These are phyloP conservation scores for Fusarium lateritium DNA, from an alignment of 2,329 filamentous ascomycete genomes.

Conservation along the genomic window DNA sequence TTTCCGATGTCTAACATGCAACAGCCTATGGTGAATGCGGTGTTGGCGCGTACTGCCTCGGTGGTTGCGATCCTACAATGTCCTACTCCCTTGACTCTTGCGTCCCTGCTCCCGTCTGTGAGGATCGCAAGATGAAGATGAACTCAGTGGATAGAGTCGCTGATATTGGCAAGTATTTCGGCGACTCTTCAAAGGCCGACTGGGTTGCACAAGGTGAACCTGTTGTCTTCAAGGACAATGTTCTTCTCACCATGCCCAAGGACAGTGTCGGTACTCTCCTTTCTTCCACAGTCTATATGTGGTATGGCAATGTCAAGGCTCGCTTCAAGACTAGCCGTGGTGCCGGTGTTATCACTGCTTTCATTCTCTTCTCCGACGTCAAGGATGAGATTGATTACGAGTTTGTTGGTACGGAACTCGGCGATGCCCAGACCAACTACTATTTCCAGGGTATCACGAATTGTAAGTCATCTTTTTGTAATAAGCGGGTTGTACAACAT, in stretches of 20 bases:
- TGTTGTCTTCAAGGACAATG: slow-evolving; percentile 74
- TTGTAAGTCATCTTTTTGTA: slow-evolving; percentile 71
- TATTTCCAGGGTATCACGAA: slow-evolving; percentile 95
- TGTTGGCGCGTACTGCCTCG: slow-evolving; percentile 93
- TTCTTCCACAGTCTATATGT: slow-evolving; percentile 88
- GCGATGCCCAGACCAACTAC: slow-evolving; percentile 90
- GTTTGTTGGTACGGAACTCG: slow-evolving; percentile 86
- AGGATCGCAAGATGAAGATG: slow-evolving; percentile 81
- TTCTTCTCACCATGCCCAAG: slow-evolving; percentile 91
- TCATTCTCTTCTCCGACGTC: slow-evolving; percentile 94
- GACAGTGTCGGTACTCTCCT: slow-evolving; percentile 89
- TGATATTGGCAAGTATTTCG: slow-evolving; percentile 86
- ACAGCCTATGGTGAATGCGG: slow-evolving; percentile 93
- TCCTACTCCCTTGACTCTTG: slow-evolving; percentile 89
- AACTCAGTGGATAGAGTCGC: slow-evolving; percentile 76
- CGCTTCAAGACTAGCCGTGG: slow-evolving; percentile 88
- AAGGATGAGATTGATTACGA: slow-evolving; percentile 99
- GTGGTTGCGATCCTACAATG: slow-evolving; percentile 91
- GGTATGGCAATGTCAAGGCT: slow-evolving; percentile 95
- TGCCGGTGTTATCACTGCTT: slow-evolving; percentile 93
- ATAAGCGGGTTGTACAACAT: slow-evolving; percentile 4
- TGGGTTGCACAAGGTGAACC: slow-evolving; percentile 91
- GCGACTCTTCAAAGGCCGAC: slow-evolving; percentile 83
- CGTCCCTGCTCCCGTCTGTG: slow-evolving; percentile 85
- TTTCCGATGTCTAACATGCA: slow-evolving; percentile 38